Percentiles rank a stretch among this genome's conserved stretches.
These are phyloP conservation scores for Ciborinia camelliae DNA, from an alignment of 2,329 filamentous ascomycete genomes.

Conservation along the genomic window DNA sequence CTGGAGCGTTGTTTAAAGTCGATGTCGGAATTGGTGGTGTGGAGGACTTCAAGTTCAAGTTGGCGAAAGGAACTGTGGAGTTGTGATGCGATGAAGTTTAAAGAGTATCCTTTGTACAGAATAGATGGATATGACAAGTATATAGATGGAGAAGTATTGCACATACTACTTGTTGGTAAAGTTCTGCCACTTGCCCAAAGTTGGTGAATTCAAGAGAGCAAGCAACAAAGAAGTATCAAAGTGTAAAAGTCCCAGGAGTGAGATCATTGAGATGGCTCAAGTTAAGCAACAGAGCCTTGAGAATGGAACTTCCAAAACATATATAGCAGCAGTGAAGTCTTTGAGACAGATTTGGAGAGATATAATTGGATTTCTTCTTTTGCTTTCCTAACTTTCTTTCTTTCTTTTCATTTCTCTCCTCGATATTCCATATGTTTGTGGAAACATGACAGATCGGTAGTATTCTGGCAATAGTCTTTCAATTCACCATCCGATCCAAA, in stretches of 20 bases:
- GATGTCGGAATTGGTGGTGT: constrained; percentile 70
- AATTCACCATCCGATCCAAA: background rate
- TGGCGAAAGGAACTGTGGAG: constrained; percentile 22
- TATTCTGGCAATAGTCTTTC: background rate
- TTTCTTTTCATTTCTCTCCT: background rate
- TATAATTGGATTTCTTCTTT: background rate
- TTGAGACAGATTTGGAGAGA: background rate
- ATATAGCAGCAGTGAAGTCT: background rate
- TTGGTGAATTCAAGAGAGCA: background rate
- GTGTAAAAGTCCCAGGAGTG: background rate
- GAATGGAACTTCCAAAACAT: background rate
- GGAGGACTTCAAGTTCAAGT: constrained; percentile 61
- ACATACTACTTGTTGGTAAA: background rate
- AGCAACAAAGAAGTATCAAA: background rate
- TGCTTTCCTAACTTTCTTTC: background rate
- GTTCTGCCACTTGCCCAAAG: background rate
- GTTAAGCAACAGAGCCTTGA: background rate
- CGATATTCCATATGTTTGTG: background rate
- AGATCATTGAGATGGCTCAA: background rate
- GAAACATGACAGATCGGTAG: too few species aligned
- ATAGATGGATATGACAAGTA: background rate
- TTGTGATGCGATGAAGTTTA: background rate
- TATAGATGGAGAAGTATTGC: background rate
- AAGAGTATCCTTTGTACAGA: background rate
- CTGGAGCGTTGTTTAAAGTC: constrained; percentile 71